Conservation (phyloP, 306 rosid genomes). For the Sicyos baderoa region DNA sequence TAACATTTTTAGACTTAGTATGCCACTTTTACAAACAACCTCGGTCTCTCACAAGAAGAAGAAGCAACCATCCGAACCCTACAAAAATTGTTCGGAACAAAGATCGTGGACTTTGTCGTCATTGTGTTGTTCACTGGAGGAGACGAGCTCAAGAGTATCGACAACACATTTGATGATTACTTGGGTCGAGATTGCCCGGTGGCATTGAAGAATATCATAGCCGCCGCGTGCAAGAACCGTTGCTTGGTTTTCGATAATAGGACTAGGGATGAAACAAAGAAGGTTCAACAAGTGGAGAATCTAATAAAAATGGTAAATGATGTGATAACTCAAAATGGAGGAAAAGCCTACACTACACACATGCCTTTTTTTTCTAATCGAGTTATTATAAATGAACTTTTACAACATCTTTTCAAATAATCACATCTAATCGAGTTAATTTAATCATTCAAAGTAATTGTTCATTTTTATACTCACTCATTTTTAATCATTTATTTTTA, state of each 20-base stretch:
- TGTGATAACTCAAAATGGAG: constrained; percentile 44
- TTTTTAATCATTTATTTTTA: no score
- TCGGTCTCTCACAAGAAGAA: constrained; percentile 61
- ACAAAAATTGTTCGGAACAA: constrained; percentile 64
- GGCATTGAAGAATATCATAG: constrained; percentile 59
- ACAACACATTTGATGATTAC: not conserved
- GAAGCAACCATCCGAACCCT: constrained; percentile 50
- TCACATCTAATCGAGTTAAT: no score
- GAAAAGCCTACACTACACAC: constrained; percentile 53
- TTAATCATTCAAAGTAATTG: no score
- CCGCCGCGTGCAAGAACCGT: constrained; percentile 49
- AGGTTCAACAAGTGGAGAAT: constrained; percentile 42
- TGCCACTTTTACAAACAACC: no score
- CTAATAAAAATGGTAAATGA: constrained; percentile 48
- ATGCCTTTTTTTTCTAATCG: constrained; percentile 55
- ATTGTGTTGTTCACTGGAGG: constrained; percentile 8
- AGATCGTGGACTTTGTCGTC: constrained; percentile 67
- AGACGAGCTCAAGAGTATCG: not conserved
- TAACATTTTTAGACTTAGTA: no score
- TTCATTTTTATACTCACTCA: no score
- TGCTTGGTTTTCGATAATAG: constrained; percentile 71
- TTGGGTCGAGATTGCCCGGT: constrained; percentile 47
- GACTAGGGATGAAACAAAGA: constrained; percentile 52
- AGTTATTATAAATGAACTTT: no score
- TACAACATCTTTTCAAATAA: no score